Base-by-base conservation (phyloP, 2,329 filamentous ascomycete genomes). In the Fusarium torulosum region DNA sequence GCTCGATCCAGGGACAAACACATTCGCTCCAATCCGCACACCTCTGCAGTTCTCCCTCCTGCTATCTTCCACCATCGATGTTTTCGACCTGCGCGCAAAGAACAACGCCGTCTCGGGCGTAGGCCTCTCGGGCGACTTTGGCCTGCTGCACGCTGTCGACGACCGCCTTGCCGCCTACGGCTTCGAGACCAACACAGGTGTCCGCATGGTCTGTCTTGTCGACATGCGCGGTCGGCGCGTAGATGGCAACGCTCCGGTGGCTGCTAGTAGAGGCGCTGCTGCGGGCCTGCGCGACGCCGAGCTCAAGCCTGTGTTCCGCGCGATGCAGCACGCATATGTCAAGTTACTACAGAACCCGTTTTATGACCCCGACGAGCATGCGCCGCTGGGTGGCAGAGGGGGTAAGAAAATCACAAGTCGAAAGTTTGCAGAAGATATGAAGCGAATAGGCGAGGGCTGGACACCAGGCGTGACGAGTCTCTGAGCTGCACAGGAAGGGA, bases 131-230 rank as follows among this genome's bases (percentile, higher is more conserved):
- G 94, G 96, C 72, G 95, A 98, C 77, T 90, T 96, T 70, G 95
- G 96, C 29, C 87, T 98, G 14, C 86, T 99, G 50, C 95, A 98
- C 81, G 94, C 94, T 60, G 86, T 98, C 61, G 96, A 98, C 81
- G 95, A 99, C 81, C 88, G 94, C 25, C 86, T 98, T 45, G 94
- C 94, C 35, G 91, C 94, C 70, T 99, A 98, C 82, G 96, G 96
- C 74, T 97, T 93, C 88, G 88, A 98, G 79, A 97, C 96, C 57
- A 98, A 97, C 79, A 98, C 96, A 25, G 94, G 94, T 40, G 89
- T 97, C 67, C 94, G 95, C 77, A 90, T 99, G 75, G 89, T 98
- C 33, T 90, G 94, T 66, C 88, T 97, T 5, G 91, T 98, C 29
- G 95, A 99, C 80, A 93, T 97, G 87, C 89, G 94, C 70, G 94